These are phyloP conservation scores for Xylaria sp. DNA, from an alignment of 2,329 filamentous ascomycete species.

Conservation along the genomic window DNA sequence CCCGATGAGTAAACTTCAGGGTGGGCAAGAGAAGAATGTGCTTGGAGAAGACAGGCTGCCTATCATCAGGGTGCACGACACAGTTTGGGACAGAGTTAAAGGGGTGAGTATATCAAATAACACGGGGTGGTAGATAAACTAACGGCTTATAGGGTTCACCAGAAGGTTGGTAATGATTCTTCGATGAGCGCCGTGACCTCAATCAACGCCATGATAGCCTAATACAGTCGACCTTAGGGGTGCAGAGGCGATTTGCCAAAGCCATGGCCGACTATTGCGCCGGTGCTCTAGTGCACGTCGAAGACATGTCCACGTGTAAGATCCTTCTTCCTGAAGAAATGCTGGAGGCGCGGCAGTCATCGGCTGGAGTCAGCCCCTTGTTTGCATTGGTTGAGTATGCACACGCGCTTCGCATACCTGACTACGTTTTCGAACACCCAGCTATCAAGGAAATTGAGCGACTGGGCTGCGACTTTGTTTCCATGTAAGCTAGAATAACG, in stretches of 20 bases:
- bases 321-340: slow-evolving; percentile 28
- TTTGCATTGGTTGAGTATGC: slow-evolving; percentile 35
- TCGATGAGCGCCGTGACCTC: no score
- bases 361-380: slow-evolving; percentile 29
- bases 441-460: slow-evolving; percentile 28
- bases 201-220: neutral
- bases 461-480: slow-evolving; percentile 24
- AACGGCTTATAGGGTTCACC: slow-evolving; percentile 11
- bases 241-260: slow-evolving; percentile 22
- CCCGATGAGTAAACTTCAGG: slow-evolving; percentile 18
- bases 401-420: slow-evolving; percentile 25
- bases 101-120: neutral
- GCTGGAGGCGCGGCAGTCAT: slow-evolving; percentile 28
- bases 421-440: slow-evolving; percentile 34
- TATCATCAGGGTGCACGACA: slow-evolving; percentile 27
- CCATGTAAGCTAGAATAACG: slow-evolving; percentile 14
- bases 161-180: slow-evolving; percentile 1
- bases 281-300: slow-evolving; percentile 28
- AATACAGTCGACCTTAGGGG: slow-evolving; percentile 2
- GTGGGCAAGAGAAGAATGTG: neutral
- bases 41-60: slow-evolving; percentile 7
- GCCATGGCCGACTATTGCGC: slow-evolving; percentile 30
- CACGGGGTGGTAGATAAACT: neutral
- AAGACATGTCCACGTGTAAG: slow-evolving; percentile 19
- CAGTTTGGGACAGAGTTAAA: slow-evolving; percentile 28